Evolutionary conservation across 2,329 filamentous ascomycete genomes (phyloP).

Genomic region (Aspergillus sp.): DNA sequence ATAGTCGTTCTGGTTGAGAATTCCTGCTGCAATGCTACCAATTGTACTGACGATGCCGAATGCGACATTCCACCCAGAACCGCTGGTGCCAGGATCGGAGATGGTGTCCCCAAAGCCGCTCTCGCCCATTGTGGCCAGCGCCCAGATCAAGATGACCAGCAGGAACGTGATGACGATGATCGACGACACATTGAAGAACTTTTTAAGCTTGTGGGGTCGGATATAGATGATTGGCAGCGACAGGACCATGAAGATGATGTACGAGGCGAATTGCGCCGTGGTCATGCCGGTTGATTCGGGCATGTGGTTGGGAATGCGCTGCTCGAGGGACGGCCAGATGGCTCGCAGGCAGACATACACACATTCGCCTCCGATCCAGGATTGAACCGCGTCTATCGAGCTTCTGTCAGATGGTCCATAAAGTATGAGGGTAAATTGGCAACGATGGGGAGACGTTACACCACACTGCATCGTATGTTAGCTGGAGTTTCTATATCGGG

Average conservation of each 20-base stretch:
- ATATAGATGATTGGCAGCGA: constrained; percentile 48
- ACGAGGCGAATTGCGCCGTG: constrained; percentile 45
- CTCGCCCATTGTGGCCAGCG: constrained; percentile 44
- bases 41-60: constrained; percentile 32
- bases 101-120: constrained; percentile 35
- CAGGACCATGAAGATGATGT: constrained; percentile 46
- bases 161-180: constrained; percentile 43
- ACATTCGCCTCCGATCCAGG: constrained; percentile 50
- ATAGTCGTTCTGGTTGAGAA: constrained; percentile 33
- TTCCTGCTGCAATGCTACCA: constrained; percentile 29
- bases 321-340: constrained; percentile 45
- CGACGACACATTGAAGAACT: constrained; percentile 44
- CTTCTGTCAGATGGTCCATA: too few species aligned
- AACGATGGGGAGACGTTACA: background rate
- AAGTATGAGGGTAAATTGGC: too few species aligned
- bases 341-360: constrained; percentile 48
- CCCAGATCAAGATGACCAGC: constrained; percentile 46
- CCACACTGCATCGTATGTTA: constrained; percentile 1
- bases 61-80: constrained; percentile 23
- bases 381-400: constrained; percentile 39
- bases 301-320: constrained; percentile 45
- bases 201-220: constrained; percentile 44
- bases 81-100: background rate
- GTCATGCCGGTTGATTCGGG: constrained; percentile 45
- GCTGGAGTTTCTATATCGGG: background rate